phyloP scores from a whole-genome alignment of 768 basidiomycete genomes.

The Hortiboletus campestris region DNA sequence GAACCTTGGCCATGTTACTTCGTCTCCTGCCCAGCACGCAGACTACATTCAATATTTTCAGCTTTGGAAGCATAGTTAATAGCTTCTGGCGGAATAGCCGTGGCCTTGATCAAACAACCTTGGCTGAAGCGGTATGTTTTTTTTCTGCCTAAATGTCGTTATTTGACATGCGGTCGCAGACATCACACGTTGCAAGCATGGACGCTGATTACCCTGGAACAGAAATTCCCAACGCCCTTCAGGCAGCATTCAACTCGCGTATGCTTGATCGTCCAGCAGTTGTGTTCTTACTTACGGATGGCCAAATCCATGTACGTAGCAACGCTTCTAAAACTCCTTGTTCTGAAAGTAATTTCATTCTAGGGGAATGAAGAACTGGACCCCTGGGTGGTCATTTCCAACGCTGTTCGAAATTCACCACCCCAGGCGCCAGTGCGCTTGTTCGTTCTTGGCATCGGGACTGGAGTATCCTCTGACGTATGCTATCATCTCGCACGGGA shows the following conservation, averaged over 20 bases:
- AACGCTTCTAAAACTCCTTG: not conserved
- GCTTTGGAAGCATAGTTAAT: slow-evolving; percentile 40
- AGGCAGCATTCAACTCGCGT: slow-evolving; percentile 37
- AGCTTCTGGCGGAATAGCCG: slow-evolving; percentile 38
- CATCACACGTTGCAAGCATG: slow-evolving; percentile 39
- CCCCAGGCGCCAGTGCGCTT: slow-evolving; percentile 41
- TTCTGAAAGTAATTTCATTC: not conserved
- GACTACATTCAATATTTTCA: slow-evolving; percentile 56
- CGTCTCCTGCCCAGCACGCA: slow-evolving; percentile 43
- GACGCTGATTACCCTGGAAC: slow-evolving; percentile 50
- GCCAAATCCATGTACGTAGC: slow-evolving; percentile 35
- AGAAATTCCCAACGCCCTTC: slow-evolving; percentile 44
- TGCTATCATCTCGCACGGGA: slow-evolving; percentile 53
- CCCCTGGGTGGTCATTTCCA: slow-evolving; percentile 19
- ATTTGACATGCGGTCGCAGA: slow-evolving; percentile 32
- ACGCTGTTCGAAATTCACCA: slow-evolving; percentile 34
- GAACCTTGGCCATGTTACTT: slow-evolving; percentile 46
- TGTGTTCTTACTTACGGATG: slow-evolving; percentile 61
- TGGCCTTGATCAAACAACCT: slow-evolving; percentile 27
- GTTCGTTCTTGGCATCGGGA: slow-evolving; percentile 60
- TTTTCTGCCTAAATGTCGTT: not conserved
- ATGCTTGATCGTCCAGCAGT: slow-evolving; percentile 39
- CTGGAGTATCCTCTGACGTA: slow-evolving; percentile 45
- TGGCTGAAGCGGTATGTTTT: slow-evolving; percentile 38
- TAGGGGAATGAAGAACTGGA: slow-evolving; percentile 17